phyloP scores from a whole-genome alignment of 2,329 filamentous ascomycete genomes.

The Fusarium cicatricum region DNA sequence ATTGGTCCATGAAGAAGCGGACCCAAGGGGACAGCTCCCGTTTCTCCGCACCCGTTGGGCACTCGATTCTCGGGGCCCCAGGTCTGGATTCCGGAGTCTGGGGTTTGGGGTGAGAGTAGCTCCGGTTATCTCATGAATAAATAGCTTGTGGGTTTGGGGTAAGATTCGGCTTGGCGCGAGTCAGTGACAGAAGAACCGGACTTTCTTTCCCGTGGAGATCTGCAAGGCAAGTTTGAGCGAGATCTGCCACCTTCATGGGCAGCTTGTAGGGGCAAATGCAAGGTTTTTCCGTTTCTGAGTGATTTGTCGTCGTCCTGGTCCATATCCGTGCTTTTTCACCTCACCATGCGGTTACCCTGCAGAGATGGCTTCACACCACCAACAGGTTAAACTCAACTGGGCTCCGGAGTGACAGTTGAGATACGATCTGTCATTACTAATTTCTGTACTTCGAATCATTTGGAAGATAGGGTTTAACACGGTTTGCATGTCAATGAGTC shows the following conservation, averaged over 20 bases:
- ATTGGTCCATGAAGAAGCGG: constrained; percentile 19
- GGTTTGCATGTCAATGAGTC: no score
- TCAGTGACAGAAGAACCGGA: neutral
- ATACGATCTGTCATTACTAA: no score
- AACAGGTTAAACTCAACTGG: no score
- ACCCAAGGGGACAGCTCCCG: constrained; percentile 7
- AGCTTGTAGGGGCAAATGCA: neutral
- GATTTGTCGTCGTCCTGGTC: neutral
- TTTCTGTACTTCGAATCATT: no score
- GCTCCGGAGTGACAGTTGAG: no score
- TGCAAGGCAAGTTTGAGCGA: neutral
- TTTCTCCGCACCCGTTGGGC: constrained; percentile 14
- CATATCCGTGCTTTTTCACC: no score
- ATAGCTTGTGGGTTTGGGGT: constrained; percentile 2
- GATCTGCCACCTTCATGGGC: neutral
- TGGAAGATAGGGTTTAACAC: no score
- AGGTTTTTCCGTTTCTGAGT: neutral
- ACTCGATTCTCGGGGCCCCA: constrained; percentile 9
- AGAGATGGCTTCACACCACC: no score
- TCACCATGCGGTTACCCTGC: neutral
- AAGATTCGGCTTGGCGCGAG: neutral
- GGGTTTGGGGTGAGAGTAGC: constrained; percentile 5
- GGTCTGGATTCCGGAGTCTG: constrained; percentile 14
- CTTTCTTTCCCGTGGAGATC: neutral
- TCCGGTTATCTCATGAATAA: neutral